These are phyloP conservation scores for Starmerella apis DNA, from an alignment of 805 yeast genomes.

Conservation along the genomic window DNA sequence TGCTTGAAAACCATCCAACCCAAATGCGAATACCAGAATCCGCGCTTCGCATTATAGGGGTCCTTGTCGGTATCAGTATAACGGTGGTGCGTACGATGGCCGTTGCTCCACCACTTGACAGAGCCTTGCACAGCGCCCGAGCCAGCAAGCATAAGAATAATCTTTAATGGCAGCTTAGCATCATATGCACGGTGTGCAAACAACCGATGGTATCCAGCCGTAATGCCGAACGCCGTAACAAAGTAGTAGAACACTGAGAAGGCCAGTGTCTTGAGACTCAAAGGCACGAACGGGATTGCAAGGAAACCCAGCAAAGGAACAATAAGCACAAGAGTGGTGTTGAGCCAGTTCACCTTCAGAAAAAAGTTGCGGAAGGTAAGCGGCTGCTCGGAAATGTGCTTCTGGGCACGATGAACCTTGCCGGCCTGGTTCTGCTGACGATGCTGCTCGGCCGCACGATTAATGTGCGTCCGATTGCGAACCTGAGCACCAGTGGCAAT, in stretches of 20 bases:
- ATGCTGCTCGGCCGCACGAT: conserved; percentile 22
- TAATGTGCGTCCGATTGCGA: conserved; percentile 27
- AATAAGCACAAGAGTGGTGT: conserved; percentile 44
- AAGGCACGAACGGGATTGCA: conserved; percentile 37
- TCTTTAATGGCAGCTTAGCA: conserved; percentile 38
- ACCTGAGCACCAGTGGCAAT: conserved; percentile 30
- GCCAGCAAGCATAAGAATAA: conserved; percentile 50
- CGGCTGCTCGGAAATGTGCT: conserved; percentile 60
- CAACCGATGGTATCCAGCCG: conserved; percentile 74
- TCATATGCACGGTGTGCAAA: conserved; percentile 55
- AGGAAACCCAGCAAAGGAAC: conserved; percentile 45
- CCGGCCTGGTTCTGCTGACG: conserved; percentile 18
- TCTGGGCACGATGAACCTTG: conserved; percentile 24
- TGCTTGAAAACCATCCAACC: conserved; percentile 78
- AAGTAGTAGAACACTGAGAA: conserved; percentile 48
- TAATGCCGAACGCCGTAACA: conserved; percentile 58
- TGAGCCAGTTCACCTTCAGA: conserved; percentile 66
- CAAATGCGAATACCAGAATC: conserved; percentile 70
- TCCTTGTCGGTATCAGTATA: conserved; percentile 80
- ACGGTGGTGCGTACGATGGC: conserved; percentile 85
- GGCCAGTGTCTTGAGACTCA: conserved; percentile 42
- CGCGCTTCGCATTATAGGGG: conserved; percentile 75
- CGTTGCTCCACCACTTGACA: conserved; percentile 65
- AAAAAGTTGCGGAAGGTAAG: conserved; percentile 67
- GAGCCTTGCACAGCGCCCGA: conserved; percentile 69